These are phyloP conservation scores for Phyllosticta citrichinensis DNA, from an alignment of 2,329 filamentous ascomycete species.

Conservation along the genomic window DNA sequence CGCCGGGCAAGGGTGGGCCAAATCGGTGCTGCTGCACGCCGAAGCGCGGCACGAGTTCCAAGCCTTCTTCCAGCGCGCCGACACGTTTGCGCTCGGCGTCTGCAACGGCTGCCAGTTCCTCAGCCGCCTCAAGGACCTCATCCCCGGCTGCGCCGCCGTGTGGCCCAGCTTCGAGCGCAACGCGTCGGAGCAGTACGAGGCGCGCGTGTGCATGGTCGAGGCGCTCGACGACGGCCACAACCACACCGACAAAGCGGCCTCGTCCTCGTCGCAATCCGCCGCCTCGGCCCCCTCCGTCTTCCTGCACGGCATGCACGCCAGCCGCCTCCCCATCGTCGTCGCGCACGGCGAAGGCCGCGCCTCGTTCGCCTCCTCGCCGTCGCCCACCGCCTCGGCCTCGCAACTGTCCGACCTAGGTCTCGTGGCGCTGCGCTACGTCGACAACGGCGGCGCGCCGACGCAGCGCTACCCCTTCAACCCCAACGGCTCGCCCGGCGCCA, in stretches of 20 bases:
- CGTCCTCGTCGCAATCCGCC: slow-evolving; percentile 22
- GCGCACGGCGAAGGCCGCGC: slow-evolving; percentile 90
- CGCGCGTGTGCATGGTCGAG: slow-evolving; percentile 74
- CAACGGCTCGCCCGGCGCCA: slow-evolving; percentile 73
- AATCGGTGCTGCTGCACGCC: slow-evolving; percentile 78
- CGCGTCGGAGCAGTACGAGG: slow-evolving; percentile 80
- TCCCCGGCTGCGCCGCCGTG: slow-evolving; percentile 60
- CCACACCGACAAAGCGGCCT: slow-evolving; percentile 39
- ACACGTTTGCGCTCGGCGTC: slow-evolving; percentile 88
- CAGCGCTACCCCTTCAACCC: slow-evolving; percentile 83
- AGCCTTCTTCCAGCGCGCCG: slow-evolving; percentile 72
- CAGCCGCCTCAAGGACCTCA: slow-evolving; percentile 68
- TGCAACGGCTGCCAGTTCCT: slow-evolving; percentile 98
- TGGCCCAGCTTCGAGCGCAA: slow-evolving; percentile 90
- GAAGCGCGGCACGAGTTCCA: slow-evolving; percentile 68
- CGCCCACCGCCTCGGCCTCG: slow-evolving; percentile 33
- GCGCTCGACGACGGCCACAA: slow-evolving; percentile 58
- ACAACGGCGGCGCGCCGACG: slow-evolving; percentile 67
- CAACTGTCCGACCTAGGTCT: slow-evolving; percentile 55
- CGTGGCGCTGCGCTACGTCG: slow-evolving; percentile 71
- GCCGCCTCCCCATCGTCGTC: slow-evolving; percentile 72
- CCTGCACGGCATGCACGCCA: slow-evolving; percentile 77
- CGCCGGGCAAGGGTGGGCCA: slow-evolving; percentile 94
- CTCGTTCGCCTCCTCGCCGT: slow-evolving; percentile 30
- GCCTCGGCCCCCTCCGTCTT: slow-evolving; percentile 58